Base-by-base conservation (phyloP, 768 basidiomycete genomes). In the Tricholoma terreum region DNA sequence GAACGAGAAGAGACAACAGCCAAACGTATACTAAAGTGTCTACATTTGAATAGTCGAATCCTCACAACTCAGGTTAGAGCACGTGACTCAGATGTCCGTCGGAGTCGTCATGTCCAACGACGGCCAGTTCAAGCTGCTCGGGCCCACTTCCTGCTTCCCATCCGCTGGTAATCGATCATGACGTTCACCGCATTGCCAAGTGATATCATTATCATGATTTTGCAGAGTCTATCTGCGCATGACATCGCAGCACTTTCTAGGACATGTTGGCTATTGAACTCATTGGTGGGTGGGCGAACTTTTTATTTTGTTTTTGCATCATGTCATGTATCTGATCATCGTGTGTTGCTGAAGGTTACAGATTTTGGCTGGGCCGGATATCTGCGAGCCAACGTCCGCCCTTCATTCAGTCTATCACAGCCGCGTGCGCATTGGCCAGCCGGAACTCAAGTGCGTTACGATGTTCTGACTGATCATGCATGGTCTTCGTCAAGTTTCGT, bases 311-410 rank as follows among this genome's bases (percentile, higher is more conserved):
- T n/a, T n/a, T n/a, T 27, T 27, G 34, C 35, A 46, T 51, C 48
- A 33, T 17, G 42, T 42, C 45, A 55, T 38, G 54, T 35, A 52
- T 21, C 45, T 49, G 22, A 59, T 33, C 33, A n/a, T 34, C 8
- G n/a, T 36, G 46, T n/a, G 11, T 6, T 53, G 33, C 35, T 34
- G 55, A 49, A 89, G 88, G 79, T 89, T n/a, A 69, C 76, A 42
- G 75, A 80, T 43, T 83, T 78, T 63, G 87, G 86, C 7, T 90
- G 87, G 86, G 64, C 75, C 12, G 69, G 67, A 50, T 83, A 83
- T 65, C 68, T 84, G 30, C 77, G 76, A 34, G 63, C 62, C 31
- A 76, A 87, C 62, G 77, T 79, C 12, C 78, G 85, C 27, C 80
- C 78, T 6, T 85, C 87, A 8, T 69, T 71, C 61, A 83, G 84